A percentile compares a stretch with the other conserved stretches of the same genome.
phyloP scores from a whole-genome alignment of 2,329 filamentous ascomycete species.

The Penicillium sp. region DNA sequence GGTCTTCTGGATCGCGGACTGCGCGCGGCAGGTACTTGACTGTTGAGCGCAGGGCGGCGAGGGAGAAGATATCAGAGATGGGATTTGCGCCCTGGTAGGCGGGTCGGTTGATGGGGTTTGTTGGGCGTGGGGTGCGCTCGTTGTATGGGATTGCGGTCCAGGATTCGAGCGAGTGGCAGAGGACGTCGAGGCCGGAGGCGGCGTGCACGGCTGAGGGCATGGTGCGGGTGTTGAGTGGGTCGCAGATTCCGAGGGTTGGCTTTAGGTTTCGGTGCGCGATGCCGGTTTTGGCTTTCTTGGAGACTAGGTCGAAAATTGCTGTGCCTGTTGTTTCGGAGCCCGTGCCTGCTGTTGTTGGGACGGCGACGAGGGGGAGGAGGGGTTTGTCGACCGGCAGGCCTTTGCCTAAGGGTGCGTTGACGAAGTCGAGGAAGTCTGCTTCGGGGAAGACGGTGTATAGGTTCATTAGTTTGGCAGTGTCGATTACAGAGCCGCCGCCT shows the following conservation, averaged over 20 bases:
- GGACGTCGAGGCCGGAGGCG: constrained; percentile 80
- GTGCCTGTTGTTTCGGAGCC: constrained; percentile 94
- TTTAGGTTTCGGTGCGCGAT: constrained; percentile 93
- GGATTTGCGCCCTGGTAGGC: constrained; percentile 97
- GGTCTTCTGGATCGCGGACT: constrained; percentile 77
- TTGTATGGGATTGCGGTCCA: constrained; percentile 96
- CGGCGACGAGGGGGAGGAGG: constrained; percentile 67
- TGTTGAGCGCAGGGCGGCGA: constrained; percentile 71
- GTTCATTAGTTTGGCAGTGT: constrained; percentile 98
- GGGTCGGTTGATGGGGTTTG: constrained; percentile 80
- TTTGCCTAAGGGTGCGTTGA: constrained; percentile 86
- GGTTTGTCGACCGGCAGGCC: constrained; percentile 64
- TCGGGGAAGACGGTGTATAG: constrained; percentile 84
- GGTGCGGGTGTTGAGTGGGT: constrained; percentile 81
- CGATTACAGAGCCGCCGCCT: constrained; percentile 82
- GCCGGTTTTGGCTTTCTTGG: constrained; percentile 85
- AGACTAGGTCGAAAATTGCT: constrained; percentile 90
- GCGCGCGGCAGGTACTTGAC: constrained; percentile 88
- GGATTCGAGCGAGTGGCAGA: constrained; percentile 89
- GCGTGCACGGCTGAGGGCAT: constrained; percentile 95
- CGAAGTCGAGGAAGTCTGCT: constrained; percentile 91
- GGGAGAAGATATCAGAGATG: constrained; percentile 92
- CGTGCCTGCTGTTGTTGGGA: constrained; percentile 78
- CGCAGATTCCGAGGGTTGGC: constrained; percentile 80
- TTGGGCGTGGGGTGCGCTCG: constrained; percentile 71